A percentile compares a stretch with the other conserved stretches of the same genome.
These are phyloP conservation scores for Talaromyces sp. DNA, from an alignment of 2,329 filamentous ascomycete species.

Conservation along the genomic window DNA sequence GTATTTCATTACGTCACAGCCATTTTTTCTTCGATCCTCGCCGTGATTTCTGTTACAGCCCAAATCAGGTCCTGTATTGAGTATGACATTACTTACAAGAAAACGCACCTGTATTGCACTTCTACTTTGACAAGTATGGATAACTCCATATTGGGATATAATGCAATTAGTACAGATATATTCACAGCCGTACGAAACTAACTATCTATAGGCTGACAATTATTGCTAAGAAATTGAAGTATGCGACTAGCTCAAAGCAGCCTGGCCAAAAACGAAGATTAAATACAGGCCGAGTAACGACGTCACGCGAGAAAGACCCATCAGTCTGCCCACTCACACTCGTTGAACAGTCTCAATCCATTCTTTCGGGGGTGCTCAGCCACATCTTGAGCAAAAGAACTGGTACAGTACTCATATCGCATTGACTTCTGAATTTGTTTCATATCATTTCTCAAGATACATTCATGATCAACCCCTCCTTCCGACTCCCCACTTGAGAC, in stretches of 20 bases:
- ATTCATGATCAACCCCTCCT: constrained; percentile 3
- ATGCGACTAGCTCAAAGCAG: constrained; percentile 1
- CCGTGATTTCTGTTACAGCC: not conserved
- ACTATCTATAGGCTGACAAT: not conserved
- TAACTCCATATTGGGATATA: not conserved
- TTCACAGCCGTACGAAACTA: too few relatives aligned
- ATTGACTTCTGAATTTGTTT: too few relatives aligned
- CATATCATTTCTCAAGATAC: too few relatives aligned
- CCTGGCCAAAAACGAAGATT: not conserved
- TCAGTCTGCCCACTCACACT: not conserved
- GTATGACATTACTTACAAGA: not conserved
- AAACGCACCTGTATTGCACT: not conserved
- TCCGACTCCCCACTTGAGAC: not conserved
- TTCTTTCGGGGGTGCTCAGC: not conserved
- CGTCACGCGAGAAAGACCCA: constrained; percentile 29
- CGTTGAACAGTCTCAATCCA: not conserved
- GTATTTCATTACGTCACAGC: constrained; percentile 4
- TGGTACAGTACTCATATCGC: not conserved
- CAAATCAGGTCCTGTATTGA: not conserved
- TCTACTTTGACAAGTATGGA: not conserved
- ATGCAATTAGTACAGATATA: not conserved
- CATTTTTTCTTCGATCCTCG: not conserved
- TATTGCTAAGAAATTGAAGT: not conserved
- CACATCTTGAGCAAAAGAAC: not conserved
- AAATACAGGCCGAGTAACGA: constrained; percentile 24